These are phyloP conservation scores for Ceratocystiopsis sp. DNA, from an alignment of 2,329 filamentous ascomycete genomes.

Conservation along the genomic window DNA sequence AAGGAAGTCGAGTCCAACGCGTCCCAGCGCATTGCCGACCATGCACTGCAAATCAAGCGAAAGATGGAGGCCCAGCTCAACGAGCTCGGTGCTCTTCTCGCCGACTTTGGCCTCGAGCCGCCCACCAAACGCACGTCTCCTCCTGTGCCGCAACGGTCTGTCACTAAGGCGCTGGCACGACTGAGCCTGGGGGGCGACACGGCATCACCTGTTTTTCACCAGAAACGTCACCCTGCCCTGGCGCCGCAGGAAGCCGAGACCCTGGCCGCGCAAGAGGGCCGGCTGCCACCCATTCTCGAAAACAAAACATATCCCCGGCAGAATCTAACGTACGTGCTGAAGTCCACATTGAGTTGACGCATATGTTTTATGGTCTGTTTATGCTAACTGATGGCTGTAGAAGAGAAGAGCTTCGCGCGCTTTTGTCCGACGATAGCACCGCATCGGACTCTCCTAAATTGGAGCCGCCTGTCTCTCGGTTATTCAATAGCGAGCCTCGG, in stretches of 20 bases:
- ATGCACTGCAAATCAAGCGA: constrained; percentile 51
- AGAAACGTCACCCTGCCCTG: constrained; percentile 38
- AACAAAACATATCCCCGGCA: constrained; percentile 49
- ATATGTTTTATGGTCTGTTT: not conserved
- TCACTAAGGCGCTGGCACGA: not conserved
- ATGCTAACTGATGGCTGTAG: constrained; percentile 26
- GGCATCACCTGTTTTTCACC: constrained; percentile 17
- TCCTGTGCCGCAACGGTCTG: constrained; percentile 19
- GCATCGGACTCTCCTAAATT: constrained; percentile 48
- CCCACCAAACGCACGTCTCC: constrained; percentile 30
- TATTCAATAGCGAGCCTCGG: constrained; percentile 10
- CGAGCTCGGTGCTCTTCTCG: constrained; percentile 52
- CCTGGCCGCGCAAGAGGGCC: constrained; percentile 32
- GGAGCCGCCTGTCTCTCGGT: constrained; percentile 43
- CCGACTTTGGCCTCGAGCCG: constrained; percentile 44
- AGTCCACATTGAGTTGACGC: not conserved
- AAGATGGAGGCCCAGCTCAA: constrained; percentile 55
- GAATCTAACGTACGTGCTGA: constrained; percentile 44
- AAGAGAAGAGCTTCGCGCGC: constrained; percentile 16
- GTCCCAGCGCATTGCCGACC: constrained; percentile 42
- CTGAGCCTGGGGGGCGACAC: constrained; percentile 2
- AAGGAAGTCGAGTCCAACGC: constrained; percentile 47
- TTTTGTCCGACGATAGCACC: constrained; percentile 12
- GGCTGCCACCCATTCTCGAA: constrained; percentile 52
- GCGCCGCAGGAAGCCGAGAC: constrained; percentile 36